These are phyloP conservation scores for Sanghuangporus baumii DNA, from an alignment of 1,284 basidiomycete genomes.

Conservation along the genomic window DNA sequence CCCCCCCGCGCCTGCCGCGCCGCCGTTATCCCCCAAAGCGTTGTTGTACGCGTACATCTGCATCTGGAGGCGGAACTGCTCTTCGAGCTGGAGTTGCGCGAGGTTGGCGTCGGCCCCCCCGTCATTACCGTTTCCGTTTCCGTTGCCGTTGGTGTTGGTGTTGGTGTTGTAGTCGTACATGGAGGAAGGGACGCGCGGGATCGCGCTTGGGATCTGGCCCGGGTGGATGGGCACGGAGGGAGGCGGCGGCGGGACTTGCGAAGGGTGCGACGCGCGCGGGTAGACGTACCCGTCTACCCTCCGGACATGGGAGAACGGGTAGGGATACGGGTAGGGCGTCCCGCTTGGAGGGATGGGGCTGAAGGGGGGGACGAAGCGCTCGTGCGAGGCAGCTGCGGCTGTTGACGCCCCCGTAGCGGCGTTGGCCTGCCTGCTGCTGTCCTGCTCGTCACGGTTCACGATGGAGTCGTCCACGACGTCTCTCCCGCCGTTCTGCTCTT, in stretches of 20 bases:
- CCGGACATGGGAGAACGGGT: constrained; percentile 66
- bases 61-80: constrained; percentile 66
- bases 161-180: constrained; percentile 48
- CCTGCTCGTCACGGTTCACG: too few relatives aligned
- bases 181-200: constrained; percentile 36
- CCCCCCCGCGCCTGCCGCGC: not conserved
- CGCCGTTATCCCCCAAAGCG: not conserved
- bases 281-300: constrained; percentile 37
- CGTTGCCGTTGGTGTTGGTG: constrained; percentile 25
- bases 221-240: not conserved
- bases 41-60: constrained; percentile 67
- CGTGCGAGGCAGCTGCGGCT: constrained; percentile 26
- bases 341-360: constrained; percentile 51
- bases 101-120: too few relatives aligned
- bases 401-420: too few relatives aligned
- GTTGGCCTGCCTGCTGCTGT: too few relatives aligned
- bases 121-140: too few relatives aligned
- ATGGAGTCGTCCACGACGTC: too few relatives aligned
- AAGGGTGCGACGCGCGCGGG: constrained; percentile 17
- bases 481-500: not conserved
- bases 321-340: constrained; percentile 71
- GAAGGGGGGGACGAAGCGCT: constrained; percentile 54
- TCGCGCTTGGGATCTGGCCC: not conserved
- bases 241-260: not conserved
- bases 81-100: constrained; percentile 34